Percentiles rank a stretch among this genome's conserved stretches.
Conservation (phyloP, 2,329 filamentous ascomycete genomes). For the Colletotrichum sp. region DNA sequence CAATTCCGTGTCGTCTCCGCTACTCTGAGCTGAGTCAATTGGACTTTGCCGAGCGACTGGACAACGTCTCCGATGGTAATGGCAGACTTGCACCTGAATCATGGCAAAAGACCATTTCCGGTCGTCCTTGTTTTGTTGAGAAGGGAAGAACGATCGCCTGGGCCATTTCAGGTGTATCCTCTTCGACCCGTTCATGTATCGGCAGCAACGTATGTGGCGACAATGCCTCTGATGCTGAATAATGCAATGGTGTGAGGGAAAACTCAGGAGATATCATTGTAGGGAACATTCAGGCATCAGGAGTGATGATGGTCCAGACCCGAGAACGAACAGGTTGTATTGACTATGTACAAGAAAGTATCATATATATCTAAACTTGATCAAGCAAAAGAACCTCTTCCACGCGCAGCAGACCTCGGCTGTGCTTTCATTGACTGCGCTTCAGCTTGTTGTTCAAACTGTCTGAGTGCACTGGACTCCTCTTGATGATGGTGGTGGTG, state of each 20-base stretch:
- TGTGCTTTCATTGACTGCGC: background rate
- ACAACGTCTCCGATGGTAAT: background rate
- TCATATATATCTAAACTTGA: background rate
- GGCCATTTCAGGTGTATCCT: background rate
- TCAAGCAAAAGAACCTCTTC: background rate
- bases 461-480: background rate
- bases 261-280: background rate
- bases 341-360: background rate
- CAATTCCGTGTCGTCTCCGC: background rate
- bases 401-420: background rate
- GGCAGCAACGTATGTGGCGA: background rate
- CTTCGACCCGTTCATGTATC: background rate
- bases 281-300: background rate
- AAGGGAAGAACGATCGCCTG: background rate
- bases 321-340: background rate
- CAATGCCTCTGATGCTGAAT: background rate
- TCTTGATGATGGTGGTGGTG: slow-evolving; percentile 5
- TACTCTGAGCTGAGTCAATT: background rate
- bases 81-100: background rate
- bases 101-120: background rate
- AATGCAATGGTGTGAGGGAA: accelerated
- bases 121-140: background rate
- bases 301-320: background rate
- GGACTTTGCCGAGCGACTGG: background rate
- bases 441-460: background rate